Conservation (phyloP, 306 rosid species). For the Psophocarpus tetragonolobus region DNA sequence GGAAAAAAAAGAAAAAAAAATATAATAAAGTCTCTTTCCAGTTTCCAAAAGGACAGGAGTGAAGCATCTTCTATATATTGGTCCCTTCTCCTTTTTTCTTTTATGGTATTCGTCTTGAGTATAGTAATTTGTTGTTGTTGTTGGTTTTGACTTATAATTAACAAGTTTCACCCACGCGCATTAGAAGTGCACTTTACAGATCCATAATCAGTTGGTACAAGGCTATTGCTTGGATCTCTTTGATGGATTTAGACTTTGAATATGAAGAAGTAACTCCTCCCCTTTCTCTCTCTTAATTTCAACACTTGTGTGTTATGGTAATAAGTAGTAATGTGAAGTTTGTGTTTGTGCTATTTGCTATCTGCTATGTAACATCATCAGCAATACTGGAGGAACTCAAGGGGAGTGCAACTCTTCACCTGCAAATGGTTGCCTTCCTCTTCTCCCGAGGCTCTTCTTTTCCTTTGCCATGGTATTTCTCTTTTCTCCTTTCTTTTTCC, state of each 20-base stretch:
- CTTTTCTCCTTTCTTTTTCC: neutral
- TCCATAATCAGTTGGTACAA: neutral
- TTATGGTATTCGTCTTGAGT: neutral
- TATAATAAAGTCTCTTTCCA: neutral
- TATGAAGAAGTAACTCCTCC: conserved; percentile 53
- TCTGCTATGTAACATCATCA: too few relatives aligned
- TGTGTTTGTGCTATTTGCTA: too few relatives aligned
- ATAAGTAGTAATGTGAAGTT: too few relatives aligned
- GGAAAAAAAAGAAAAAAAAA: neutral
- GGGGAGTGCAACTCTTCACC: conserved; percentile 83
- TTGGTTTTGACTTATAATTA: neutral
- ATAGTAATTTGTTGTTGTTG: neutral
- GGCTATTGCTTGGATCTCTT: neutral
- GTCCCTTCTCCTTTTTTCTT: neutral
- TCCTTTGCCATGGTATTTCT: conserved; percentile 94
- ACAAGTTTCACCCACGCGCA: neutral
- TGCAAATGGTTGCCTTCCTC: conserved; percentile 82
- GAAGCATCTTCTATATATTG: neutral
- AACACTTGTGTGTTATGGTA: too few relatives aligned
- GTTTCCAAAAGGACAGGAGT: neutral
- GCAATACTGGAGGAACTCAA: conserved; percentile 67
- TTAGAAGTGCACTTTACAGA: conserved; percentile 6
- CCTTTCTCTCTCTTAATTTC: neutral
- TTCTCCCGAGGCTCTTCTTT: conserved; percentile 77
- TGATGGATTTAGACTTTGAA: conserved; percentile 52